phyloP scores from a whole-genome alignment of 768 basidiomycete species.

The Polyporus arcularius region DNA sequence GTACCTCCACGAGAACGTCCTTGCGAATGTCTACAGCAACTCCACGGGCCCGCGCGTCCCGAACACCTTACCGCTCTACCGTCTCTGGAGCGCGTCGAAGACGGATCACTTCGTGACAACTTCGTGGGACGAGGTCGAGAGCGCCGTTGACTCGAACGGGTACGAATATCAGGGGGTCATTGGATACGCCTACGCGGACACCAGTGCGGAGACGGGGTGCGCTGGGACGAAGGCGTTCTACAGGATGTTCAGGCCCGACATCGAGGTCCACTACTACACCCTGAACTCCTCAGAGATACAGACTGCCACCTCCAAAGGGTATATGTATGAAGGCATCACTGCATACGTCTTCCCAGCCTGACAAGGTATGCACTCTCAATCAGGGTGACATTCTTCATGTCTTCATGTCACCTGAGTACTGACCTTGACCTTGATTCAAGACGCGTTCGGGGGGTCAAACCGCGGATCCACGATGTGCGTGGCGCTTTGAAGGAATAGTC shows the following conservation, averaged over 20 bases:
- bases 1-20: background rate
- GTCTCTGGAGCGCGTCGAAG: background rate
- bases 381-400: no score
- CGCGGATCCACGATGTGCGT: no score
- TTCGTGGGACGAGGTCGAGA: background rate
- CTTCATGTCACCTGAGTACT: no score
- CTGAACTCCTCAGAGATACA: background rate
- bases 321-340: background rate
- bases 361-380: no score
- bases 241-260: background rate
- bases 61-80: background rate
- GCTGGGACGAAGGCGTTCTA: background rate
- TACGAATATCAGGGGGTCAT: background rate
- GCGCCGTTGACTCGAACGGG: background rate
- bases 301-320: background rate
- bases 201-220: background rate
- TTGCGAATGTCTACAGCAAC: background rate
- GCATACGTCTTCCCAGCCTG: background rate
- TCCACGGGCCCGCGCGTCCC: background rate
- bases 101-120: constrained; percentile 4
- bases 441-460: no score
- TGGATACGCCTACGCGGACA: background rate
- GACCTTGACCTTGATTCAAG: no score
- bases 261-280: background rate
- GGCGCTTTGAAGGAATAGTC: no score